Base-by-base conservation (phyloP, 129 eudicot species). In the Ambrosia artemisiifolia region DNA sequence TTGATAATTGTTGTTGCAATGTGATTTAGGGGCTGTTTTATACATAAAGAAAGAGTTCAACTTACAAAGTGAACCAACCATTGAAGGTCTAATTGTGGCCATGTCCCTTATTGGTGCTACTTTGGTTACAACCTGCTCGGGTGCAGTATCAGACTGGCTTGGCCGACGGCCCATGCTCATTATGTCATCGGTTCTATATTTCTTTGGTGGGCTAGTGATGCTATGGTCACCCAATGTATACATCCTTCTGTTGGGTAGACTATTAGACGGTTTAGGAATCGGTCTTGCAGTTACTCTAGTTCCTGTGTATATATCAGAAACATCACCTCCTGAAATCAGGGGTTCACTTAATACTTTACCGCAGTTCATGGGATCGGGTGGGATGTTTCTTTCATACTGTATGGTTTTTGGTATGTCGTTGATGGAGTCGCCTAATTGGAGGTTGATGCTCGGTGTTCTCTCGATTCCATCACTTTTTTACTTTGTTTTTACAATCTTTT, bases 71-170 rank as follows among this genome's bases (percentile, higher is more conserved):
- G 67, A 73, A 20, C 90, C 95, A 6, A 80, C 90, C 2, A 76
- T 88, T 3, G 96, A 91, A 71, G 97, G 97, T 59, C 86, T 91
- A 5, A 91, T 91, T 55, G 90, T 91, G 77, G 96, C 97, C 11
- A 91, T 78, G 86, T 88, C 97, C 47, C 93, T 91, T 3, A 91
- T 91, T 63, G 97, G 97, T 43, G 97, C 97, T 30, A 88, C 92
- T 2, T 33, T 84, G 65, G 78, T 91, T 30, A 91, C 97, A 11
- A 88, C 88, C n/a, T 91, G 83, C 82, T 91, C 97, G 0, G 97
- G 97, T 24, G 87, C 81, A 5, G 48, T 88, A 57, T 82, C 97
- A n/a, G 96, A 91, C 69, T 80, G 62, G 60, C 72, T 88, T 54
- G 96, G 97, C n/a, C 92, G 97, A 33, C 90, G 97, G 1, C 97